These are phyloP conservation scores for Parascedosporium putredinis DNA, from an alignment of 2,329 filamentous ascomycete genomes.

Conservation along the genomic window DNA sequence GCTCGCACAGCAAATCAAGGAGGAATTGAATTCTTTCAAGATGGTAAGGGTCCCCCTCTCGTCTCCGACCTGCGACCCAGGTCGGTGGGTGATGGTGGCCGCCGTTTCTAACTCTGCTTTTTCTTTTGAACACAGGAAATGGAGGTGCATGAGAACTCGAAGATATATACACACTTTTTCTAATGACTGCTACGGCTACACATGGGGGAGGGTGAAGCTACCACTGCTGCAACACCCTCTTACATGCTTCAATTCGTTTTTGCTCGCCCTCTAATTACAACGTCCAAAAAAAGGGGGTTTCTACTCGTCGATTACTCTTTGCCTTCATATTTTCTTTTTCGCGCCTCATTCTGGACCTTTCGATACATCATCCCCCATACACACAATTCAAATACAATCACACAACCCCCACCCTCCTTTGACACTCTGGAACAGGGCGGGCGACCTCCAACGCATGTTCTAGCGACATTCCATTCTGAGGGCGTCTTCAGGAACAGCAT, in stretches of 20 bases:
- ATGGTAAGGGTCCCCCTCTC: constrained; percentile 43
- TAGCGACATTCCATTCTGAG: neutral
- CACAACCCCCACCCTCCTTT: neutral
- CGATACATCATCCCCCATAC: too few species aligned
- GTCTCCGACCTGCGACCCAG: neutral
- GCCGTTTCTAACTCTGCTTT: too few species aligned
- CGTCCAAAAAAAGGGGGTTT: too few species aligned
- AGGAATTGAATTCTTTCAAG: constrained; percentile 98
- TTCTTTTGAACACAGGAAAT: constrained; percentile 66
- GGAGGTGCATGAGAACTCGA: constrained; percentile 98
- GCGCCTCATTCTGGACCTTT: constrained; percentile 18
- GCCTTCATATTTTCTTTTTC: constrained; percentile 23
- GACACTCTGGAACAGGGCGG: neutral
- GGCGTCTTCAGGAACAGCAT: neutral
- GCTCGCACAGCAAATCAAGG: constrained; percentile 97
- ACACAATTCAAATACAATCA: too few species aligned
- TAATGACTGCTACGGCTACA: constrained; percentile 43
- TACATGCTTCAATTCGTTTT: constrained; percentile 9
- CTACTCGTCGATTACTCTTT: too few species aligned
- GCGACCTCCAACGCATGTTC: neutral
- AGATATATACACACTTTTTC: constrained; percentile 99
- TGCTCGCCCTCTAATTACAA: constrained; percentile 3
- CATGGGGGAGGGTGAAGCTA: constrained; percentile 11
- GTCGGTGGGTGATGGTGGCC: neutral
- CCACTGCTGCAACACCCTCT: neutral